Evolutionary conservation across 306 rosid species (phyloP).

Genomic region (Macrotyloma uniflorum): DNA sequence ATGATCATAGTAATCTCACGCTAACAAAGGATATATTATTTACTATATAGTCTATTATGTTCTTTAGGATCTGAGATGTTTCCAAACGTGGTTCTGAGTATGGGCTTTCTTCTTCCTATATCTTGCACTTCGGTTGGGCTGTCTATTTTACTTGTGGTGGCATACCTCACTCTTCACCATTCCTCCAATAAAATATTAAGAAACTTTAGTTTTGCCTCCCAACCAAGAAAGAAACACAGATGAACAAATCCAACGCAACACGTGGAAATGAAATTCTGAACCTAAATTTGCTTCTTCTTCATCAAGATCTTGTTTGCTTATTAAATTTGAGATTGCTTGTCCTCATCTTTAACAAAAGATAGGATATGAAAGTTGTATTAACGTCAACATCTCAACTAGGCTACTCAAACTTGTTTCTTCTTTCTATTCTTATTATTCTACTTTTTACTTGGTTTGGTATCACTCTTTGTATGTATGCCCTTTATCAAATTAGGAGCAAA

Average conservation of each 20-base stretch:
- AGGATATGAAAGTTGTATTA: constrained; percentile 27
- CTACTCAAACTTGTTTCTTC: constrained; percentile 17
- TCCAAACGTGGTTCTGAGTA: constrained; percentile 4
- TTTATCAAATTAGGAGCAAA: background rate
- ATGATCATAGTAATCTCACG: constrained; percentile 44
- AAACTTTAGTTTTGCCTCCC: constrained; percentile 64
- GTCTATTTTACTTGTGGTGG: constrained; percentile 71
- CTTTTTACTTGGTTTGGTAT: constrained; percentile 37
- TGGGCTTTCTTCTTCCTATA: constrained; percentile 40
- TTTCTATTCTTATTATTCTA: constrained; percentile 23
- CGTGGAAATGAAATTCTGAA: constrained; percentile 50
- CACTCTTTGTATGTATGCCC: constrained; percentile 28
- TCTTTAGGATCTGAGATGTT: constrained; percentile 39
- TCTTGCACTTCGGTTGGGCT: constrained; percentile 60
- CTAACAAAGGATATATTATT: background rate
- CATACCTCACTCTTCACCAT: constrained; percentile 72
- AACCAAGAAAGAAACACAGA: constrained; percentile 59
- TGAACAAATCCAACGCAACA: constrained; percentile 37
- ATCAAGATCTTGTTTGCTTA: constrained; percentile 42
- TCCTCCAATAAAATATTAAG: constrained; percentile 44
- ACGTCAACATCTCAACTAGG: constrained; percentile 46
- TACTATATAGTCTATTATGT: background rate
- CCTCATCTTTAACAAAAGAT: constrained; percentile 28
- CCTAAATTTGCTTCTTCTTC: constrained; percentile 45
- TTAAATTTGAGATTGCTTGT: constrained; percentile 49